Percentiles rank a stretch among this genome's conserved stretches.
Evolutionary conservation across 176 grass and related monocot genomes (phyloP).

Genomic region (Metroxylon sagu): DNA sequence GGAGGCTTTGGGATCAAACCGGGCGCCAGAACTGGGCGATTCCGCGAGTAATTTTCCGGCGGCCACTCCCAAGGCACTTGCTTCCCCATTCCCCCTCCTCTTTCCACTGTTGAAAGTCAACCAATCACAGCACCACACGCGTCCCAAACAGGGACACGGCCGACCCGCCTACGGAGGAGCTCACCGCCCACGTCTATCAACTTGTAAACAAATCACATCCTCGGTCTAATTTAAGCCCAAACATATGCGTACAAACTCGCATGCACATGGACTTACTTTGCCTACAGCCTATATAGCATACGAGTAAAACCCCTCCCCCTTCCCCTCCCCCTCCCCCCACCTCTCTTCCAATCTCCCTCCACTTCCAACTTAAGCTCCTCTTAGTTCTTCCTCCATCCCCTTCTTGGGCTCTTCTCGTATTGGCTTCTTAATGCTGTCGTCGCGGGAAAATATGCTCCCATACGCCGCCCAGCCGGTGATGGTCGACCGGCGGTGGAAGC

Average conservation of each 20-base stretch:
- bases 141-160: slow-evolving; percentile 10
- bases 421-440: slow-evolving; percentile 46
- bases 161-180: slow-evolving; percentile 18
- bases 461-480: slow-evolving; percentile 35
- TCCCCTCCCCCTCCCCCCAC: slow-evolving; percentile 4
- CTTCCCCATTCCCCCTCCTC: too few species aligned
- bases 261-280: slow-evolving; percentile 55
- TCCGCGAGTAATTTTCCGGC: too few species aligned
- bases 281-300: slow-evolving; percentile 1
- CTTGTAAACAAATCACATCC: slow-evolving; percentile 16
- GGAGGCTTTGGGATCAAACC: too few species aligned
- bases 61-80: too few species aligned
- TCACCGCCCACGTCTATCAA: slow-evolving; percentile 14
- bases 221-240: slow-evolving; percentile 16
- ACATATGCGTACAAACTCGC: slow-evolving; percentile 39
- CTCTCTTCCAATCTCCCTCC: background rate
- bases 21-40: too few species aligned
- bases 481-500: slow-evolving; percentile 57
- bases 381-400: too few species aligned
- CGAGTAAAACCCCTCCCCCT: slow-evolving; percentile 24
- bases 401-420: too few species aligned
- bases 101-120: too few species aligned
- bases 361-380: background rate
- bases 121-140: slow-evolving; percentile 15
- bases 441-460: slow-evolving; percentile 47